Base-by-base conservation (phyloP, 169 alveolate genomes). In the Plasmodium gonderi region DNA sequence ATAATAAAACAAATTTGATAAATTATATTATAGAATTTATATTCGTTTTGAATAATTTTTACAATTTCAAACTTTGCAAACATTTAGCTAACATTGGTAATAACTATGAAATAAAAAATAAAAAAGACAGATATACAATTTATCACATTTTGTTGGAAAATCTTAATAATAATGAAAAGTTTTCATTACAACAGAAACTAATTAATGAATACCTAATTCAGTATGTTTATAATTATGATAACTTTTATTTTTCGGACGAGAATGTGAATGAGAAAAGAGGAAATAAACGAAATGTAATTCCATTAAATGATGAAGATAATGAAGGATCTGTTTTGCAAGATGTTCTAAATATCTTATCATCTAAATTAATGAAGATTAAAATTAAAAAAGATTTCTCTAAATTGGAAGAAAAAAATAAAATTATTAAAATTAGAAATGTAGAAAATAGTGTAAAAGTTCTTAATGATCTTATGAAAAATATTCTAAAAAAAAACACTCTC, bases 371-470 rank as follows among this genome's bases (percentile, higher is more conserved):
- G 92, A 82, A 82, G 64, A 82, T 82, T 26, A 82, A 82, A 82
- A 82, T 82, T 47, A 82, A 82, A 82, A 82, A 82, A 69, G 92
- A 82, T 82, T 82, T 82, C 3, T 69, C 92, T 40, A 82, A 82
- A 82, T 82, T 82, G 64, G 92, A 82, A 60, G 92, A 82, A 82
- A 82, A 82, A 49, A 82, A 82, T 72, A 82, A 68, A 72, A 82
- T 60, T 68, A 47, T 69, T 17, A 82, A 72, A 69, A 69, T 82
- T 29, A 82, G 64, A 72, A 82, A 82, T 82, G 92, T 82, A 75
- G 92, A 82, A 60, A 82, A 72, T 82, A 82, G 92, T 68, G 92
- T 82, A 47, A 82, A 82, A 69, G 92, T 82, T 26, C 64, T 82
- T 29, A 68, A 82, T 40, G 92, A 82, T 40, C 72, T 82, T 14